These are phyloP conservation scores for Trypanosoma grayi DNA, from an alignment of 208 protist species.

Conservation along the genomic window DNA sequence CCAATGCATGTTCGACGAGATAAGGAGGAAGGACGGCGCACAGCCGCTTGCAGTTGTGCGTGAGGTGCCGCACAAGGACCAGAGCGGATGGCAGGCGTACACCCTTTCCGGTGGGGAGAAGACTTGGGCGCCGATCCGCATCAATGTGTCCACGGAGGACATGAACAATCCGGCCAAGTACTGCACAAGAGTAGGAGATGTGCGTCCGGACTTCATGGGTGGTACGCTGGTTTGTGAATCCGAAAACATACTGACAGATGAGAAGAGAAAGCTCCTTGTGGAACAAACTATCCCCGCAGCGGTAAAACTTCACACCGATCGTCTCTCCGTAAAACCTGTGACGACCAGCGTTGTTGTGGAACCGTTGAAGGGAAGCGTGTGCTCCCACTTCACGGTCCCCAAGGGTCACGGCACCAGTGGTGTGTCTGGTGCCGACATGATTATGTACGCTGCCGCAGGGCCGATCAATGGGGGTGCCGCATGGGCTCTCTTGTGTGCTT, in stretches of 20 bases:
- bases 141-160: slow-evolving; percentile 17
- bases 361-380: slow-evolving; percentile 1
- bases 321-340: slow-evolving; percentile 37
- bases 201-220: slow-evolving; percentile 18
- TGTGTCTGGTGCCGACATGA: slow-evolving; percentile 41
- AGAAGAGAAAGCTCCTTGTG: slow-evolving; percentile 27
- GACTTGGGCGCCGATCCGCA: neutral
- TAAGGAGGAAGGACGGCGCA: neutral
- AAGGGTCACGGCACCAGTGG: slow-evolving; percentile 27
- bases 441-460: slow-evolving; percentile 55
- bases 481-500: slow-evolving; percentile 48
- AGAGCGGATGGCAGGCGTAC: neutral
- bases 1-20: slow-evolving; percentile 1
- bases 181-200: slow-evolving; percentile 32
- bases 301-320: slow-evolving; percentile 36
- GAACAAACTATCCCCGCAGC: slow-evolving; percentile 34
- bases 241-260: slow-evolving; percentile 32
- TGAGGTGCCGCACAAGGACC: neutral
- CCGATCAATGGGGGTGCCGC: slow-evolving; percentile 21
- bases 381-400: slow-evolving; percentile 43
- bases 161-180: slow-evolving; percentile 29
- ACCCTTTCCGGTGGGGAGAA: neutral
- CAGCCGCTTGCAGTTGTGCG: neutral
- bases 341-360: slow-evolving; percentile 17
- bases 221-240: slow-evolving; percentile 15